A percentile compares a stretch with the other conserved stretches of the same genome.
These are phyloP conservation scores for Polytrichum formosum DNA, from an alignment of 225 moss, liverwort and hornwort genomes.

Conservation along the genomic window DNA sequence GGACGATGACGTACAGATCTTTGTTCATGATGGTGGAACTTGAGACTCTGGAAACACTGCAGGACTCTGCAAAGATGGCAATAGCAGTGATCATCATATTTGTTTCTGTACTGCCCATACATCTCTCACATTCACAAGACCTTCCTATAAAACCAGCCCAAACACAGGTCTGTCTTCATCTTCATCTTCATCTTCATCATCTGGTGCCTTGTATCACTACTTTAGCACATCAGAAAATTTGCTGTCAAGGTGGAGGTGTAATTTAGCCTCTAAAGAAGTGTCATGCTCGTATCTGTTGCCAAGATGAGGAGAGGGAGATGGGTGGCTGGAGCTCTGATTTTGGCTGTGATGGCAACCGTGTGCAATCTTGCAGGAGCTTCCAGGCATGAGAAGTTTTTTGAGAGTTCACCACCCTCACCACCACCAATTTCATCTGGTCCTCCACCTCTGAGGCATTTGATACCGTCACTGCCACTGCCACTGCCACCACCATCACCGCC, in stretches of 20 bases:
- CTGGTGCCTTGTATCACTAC: not conserved
- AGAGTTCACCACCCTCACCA: not conserved
- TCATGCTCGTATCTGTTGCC: not conserved
- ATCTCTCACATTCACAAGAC: not conserved
- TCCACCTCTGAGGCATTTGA: not conserved
- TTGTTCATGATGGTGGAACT: not conserved
- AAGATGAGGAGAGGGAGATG: constrained; percentile 2
- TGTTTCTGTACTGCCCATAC: not conserved
- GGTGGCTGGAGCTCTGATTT: constrained; percentile 21
- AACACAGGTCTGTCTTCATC: not conserved
- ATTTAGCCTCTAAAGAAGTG: too few species aligned
- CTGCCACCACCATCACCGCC: not conserved
- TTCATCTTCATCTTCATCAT: not conserved
- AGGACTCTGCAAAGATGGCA: not conserved
- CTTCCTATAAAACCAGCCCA: not conserved
- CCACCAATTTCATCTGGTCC: not conserved
- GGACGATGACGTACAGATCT: not conserved
- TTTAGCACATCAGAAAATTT: too few species aligned
- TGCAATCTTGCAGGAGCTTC: constrained; percentile 25
- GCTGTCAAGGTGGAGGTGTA: too few species aligned
- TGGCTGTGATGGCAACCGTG: constrained; percentile 18
- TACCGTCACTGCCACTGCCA: not conserved
- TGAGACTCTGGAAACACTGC: not conserved
- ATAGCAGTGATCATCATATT: not conserved
- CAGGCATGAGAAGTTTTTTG: constrained; percentile 3